Conservation (phyloP, 163 green algal genomes). For the Scenedesmus sp. region DNA sequence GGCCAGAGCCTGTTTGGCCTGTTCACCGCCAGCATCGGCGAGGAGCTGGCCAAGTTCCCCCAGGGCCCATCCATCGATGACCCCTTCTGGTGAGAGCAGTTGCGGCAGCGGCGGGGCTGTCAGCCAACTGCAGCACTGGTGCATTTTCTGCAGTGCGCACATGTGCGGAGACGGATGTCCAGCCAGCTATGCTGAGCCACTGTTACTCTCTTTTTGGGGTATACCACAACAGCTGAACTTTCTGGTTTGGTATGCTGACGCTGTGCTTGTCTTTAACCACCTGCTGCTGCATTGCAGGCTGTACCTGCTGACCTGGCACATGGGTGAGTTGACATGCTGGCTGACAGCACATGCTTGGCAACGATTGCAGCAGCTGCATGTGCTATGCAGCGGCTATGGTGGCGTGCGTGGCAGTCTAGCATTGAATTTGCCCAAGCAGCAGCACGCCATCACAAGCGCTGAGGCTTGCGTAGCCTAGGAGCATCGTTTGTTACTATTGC, state of each 20-base stretch:
- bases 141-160: too few relatives aligned
- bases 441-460: too few relatives aligned
- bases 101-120: neutral
- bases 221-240: neutral
- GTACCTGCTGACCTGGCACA: slow-evolving; percentile 63
- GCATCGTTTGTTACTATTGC: too few relatives aligned
- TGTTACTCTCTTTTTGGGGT: neutral
- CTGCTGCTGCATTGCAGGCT: slow-evolving; percentile 11
- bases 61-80: slow-evolving; percentile 77
- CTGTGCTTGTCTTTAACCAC: neutral
- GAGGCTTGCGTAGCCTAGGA: too few relatives aligned
- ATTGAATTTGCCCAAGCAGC: too few relatives aligned
- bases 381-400: neutral
- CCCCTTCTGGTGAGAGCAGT: slow-evolving; percentile 74
- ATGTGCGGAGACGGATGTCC: neutral
- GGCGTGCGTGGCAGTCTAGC: too few relatives aligned
- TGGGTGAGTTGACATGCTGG: slow-evolving; percentile 45
- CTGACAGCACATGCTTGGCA: neutral
- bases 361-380: neutral
- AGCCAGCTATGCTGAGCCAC: too few relatives aligned
- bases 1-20: slow-evolving; percentile 81
- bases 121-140: neutral
- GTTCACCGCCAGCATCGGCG: slow-evolving; percentile 72
- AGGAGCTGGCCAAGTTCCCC: slow-evolving; percentile 82
- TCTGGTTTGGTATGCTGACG: neutral